These are phyloP conservation scores for Biscutella laevigata DNA, from an alignment of 441 rosid species.

Conservation along the genomic window DNA sequence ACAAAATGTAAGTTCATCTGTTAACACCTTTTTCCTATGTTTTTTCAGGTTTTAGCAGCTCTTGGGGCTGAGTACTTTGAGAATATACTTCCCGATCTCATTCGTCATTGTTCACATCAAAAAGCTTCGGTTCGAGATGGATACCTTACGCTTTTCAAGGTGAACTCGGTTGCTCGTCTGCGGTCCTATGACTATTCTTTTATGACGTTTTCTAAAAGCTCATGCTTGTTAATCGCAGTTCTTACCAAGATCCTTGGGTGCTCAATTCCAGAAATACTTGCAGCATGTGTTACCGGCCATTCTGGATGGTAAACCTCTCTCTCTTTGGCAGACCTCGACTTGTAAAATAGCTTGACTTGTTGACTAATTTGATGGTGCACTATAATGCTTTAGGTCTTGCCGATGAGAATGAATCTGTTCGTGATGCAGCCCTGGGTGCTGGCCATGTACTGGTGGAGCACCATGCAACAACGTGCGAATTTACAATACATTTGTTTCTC, in stretches of 20 bases:
- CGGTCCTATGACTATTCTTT: neutral
- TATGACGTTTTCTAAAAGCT: slow-evolving; percentile 6
- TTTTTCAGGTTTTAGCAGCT: slow-evolving; percentile 65
- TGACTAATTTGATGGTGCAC: slow-evolving; percentile 4
- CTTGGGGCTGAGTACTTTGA: slow-evolving; percentile 63
- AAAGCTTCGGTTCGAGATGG: slow-evolving; percentile 93
- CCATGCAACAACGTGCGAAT: slow-evolving; percentile 84
- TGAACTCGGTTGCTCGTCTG: slow-evolving; percentile 15
- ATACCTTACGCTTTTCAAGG: slow-evolving; percentile 95
- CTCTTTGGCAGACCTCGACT: slow-evolving; percentile 4
- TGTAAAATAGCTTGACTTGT: slow-evolving; percentile 13
- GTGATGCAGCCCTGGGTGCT: slow-evolving; percentile 98
- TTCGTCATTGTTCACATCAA: slow-evolving; percentile 87
- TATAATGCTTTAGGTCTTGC: slow-evolving; percentile 64
- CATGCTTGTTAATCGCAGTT: slow-evolving; percentile 41
- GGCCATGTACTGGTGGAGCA: slow-evolving; percentile 99
- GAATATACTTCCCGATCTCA: slow-evolving; percentile 79
- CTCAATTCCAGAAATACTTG: slow-evolving; percentile 89
- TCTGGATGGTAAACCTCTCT: slow-evolving; percentile 57
- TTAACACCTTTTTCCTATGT: slow-evolving; percentile 8
- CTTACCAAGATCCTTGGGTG: slow-evolving; percentile 90
- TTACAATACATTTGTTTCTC: slow-evolving; percentile 11
- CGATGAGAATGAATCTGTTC: slow-evolving; percentile 99
- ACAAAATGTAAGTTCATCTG: neutral
- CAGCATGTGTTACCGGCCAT: slow-evolving; percentile 89